A percentile compares a stretch with the other conserved stretches of the same genome.
Conservation (phyloP, 2,329 filamentous ascomycete species). For the Onygenales sp. region DNA sequence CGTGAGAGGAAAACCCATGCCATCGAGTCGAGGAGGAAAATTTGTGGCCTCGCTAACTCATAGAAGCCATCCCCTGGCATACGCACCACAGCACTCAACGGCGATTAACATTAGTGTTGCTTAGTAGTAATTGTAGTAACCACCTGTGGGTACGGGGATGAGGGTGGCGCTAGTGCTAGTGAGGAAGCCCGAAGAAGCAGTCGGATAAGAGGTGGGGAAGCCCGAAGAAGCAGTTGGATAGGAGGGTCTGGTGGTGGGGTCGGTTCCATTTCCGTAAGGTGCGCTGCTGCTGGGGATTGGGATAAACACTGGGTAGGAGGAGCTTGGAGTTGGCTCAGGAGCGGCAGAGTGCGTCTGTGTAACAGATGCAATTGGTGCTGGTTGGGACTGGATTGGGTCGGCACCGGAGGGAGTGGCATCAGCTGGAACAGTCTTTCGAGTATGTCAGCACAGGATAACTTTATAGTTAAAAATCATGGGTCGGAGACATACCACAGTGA, state of each 20-base stretch:
- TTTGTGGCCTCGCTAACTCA: too few relatives aligned
- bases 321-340: not conserved
- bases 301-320: not conserved
- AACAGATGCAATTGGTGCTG: not conserved
- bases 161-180: not conserved
- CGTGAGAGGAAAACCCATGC: too few relatives aligned
- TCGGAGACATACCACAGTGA: constrained; percentile 18
- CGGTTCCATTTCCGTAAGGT: not conserved
- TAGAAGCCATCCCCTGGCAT: too few relatives aligned
- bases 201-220: not conserved
- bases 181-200: not conserved
- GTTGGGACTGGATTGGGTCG: not conserved
- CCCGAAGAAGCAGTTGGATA: not conserved
- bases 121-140: not conserved
- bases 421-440: not conserved
- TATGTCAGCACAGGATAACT: not conserved
- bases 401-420: not conserved
- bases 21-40: too few relatives aligned
- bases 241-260: not conserved
- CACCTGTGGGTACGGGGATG: not conserved
- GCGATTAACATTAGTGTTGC: not conserved
- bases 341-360: not conserved
- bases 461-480: not conserved
- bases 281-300: not conserved
- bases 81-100: too few relatives aligned